Evolutionary conservation across 345 rosid species (phyloP).

Genomic region (Melaleuca quinquenervia): DNA sequence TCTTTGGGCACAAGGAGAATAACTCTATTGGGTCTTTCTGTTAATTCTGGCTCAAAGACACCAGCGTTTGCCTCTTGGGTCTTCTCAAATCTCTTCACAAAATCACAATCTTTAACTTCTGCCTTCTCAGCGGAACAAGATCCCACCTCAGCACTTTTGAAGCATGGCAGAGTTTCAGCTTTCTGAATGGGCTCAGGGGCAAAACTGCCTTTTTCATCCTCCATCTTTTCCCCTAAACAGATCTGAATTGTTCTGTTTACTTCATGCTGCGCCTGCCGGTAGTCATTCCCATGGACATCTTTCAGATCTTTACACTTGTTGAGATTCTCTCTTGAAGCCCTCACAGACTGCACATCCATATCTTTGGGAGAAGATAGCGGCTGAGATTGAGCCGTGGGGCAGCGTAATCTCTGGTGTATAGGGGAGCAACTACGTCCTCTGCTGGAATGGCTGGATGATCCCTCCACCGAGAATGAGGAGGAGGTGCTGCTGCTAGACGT

Average conservation of each 20-base stretch:
- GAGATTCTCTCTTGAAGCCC: constrained; percentile 12
- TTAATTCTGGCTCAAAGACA: constrained; percentile 11
- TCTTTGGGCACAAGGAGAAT: constrained; percentile 39
- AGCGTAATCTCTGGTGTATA: constrained; percentile 15
- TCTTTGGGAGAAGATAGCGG: constrained; percentile 29
- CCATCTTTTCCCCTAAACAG: constrained; percentile 9
- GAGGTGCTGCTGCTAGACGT: constrained; percentile 31
- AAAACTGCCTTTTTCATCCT: constrained; percentile 16
- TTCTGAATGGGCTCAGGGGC: constrained; percentile 9
- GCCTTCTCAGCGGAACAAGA: constrained; percentile 11
- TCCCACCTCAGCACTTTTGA: constrained; percentile 16
- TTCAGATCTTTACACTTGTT: constrained; percentile 17
- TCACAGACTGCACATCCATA: constrained; percentile 13
- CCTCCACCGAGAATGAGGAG: constrained; percentile 29
- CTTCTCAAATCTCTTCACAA: constrained; percentile 16
- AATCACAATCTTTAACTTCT: constrained; percentile 11
- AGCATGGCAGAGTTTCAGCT: constrained; percentile 10
- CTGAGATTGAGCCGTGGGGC: constrained; percentile 32
- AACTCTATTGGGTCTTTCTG: constrained; percentile 19
- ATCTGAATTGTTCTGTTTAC: constrained; percentile 9
- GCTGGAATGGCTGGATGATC: constrained; percentile 38
- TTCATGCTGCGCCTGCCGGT: constrained; percentile 1
- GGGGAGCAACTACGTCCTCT: constrained; percentile 34
- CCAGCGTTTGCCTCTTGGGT: constrained; percentile 8
- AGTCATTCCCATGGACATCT: constrained; percentile 7